Conservation (phyloP, 2,329 filamentous ascomycete species). For the Verticillium dahliae region DNA sequence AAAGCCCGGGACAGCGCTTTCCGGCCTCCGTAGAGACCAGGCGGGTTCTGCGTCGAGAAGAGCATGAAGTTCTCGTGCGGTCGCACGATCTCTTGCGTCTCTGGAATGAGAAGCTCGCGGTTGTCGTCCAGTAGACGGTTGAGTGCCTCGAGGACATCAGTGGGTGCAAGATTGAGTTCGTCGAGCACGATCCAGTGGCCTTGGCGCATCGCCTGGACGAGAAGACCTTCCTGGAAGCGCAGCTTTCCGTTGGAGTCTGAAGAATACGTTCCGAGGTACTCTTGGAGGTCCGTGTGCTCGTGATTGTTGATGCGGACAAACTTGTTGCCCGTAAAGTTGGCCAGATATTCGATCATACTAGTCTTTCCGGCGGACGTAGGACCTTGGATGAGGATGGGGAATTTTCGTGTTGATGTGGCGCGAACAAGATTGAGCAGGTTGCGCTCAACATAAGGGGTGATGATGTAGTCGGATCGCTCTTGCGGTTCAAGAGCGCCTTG, state of each 20-base stretch:
- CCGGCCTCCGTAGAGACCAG: conserved; percentile 88
- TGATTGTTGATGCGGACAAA: conserved; percentile 99
- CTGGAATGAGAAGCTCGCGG: conserved; percentile 79
- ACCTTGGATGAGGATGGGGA: conserved; percentile 91
- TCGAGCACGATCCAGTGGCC: conserved; percentile 98
- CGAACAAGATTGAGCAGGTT: conserved; percentile 93
- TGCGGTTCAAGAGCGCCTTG: conserved; percentile 62
- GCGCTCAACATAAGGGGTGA: conserved; percentile 88
- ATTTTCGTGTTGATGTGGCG: conserved; percentile 84
- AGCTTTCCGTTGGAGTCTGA: conserved; percentile 80
- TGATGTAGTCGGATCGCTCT: conserved; percentile 85
- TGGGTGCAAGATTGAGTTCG: conserved; percentile 93
- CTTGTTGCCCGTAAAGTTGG: conserved; percentile 92
- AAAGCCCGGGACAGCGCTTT: conserved; percentile 93
- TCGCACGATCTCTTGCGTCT: conserved; percentile 88
- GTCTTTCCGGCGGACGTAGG: conserved; percentile 97
- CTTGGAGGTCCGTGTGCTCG: conserved; percentile 95
- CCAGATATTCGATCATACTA: conserved; percentile 98
- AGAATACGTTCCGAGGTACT: conserved; percentile 92
- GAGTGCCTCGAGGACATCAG: conserved; percentile 91
- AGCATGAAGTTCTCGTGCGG: conserved; percentile 96
- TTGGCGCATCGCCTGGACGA: conserved; percentile 86
- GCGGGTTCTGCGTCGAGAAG: conserved; percentile 95
- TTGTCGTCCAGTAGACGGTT: conserved; percentile 97
- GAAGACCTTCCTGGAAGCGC: conserved; percentile 83